phyloP scores from a whole-genome alignment of 1,139 yeast genomes.

The Kazachstania sp. region DNA sequence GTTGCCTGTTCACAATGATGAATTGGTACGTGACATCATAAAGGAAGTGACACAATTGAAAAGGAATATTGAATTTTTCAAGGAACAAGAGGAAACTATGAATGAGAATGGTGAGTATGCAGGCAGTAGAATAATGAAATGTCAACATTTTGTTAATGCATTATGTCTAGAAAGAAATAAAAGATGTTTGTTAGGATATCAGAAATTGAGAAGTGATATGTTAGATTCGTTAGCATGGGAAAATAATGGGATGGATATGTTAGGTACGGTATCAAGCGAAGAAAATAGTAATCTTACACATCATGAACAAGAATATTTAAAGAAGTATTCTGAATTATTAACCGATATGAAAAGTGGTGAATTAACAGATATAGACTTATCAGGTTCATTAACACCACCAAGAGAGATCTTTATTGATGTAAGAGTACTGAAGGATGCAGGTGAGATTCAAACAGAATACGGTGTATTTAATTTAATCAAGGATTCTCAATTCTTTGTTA shows the following conservation, averaged over 20 bases:
- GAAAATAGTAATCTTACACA: conserved; percentile 50
- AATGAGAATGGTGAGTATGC: conserved; percentile 8
- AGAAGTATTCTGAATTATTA: conserved; percentile 60
- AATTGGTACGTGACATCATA: conserved; percentile 51
- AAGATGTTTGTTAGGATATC: conserved; percentile 79
- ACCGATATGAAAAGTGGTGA: conserved; percentile 61
- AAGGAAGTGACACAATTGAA: conserved; percentile 54
- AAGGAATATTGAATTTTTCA: conserved; percentile 33
- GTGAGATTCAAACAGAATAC: conserved; percentile 94
- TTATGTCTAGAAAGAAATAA: conserved; percentile 80
- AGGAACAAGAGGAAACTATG: conserved; percentile 25
- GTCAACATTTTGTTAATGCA: conserved; percentile 75
- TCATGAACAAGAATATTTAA: conserved; percentile 71
- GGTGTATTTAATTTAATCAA: conserved; percentile 94
- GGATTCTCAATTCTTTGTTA: conserved; percentile 87
- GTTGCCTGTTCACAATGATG: conserved; percentile 68
- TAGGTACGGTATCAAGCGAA: conserved; percentile 8
- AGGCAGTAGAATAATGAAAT: conserved; percentile 45
- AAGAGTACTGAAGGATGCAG: conserved; percentile 86
- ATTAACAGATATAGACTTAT: conserved; percentile 76
- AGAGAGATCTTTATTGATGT: conserved; percentile 87
- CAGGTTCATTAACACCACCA: conserved; percentile 87
- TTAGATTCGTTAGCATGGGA: conserved; percentile 70
- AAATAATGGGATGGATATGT: conserved; percentile 27
- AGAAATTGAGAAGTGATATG: conserved; percentile 58